Conservation (phyloP, 352 stramenopile species). For the Halophytophthora polymorphica region DNA sequence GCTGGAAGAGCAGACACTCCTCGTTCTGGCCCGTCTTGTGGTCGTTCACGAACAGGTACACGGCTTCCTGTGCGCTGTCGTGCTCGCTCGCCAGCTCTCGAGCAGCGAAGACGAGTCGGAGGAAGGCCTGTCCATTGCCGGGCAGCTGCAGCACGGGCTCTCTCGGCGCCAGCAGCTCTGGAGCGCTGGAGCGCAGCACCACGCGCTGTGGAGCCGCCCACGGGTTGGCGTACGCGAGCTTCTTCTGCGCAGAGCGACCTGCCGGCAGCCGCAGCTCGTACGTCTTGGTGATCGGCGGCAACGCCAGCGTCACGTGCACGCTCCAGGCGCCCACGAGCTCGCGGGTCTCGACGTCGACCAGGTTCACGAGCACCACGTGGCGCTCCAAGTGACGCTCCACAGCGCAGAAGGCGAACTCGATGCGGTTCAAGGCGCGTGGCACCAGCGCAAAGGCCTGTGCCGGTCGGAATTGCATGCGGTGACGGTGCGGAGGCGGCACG, state of each 20-base stretch:
- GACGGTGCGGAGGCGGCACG: conserved; percentile 34
- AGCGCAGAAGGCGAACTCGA: conserved; percentile 77
- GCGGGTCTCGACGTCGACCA: conserved; percentile 88
- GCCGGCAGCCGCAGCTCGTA: conserved; percentile 85
- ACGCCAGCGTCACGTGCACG: conserved; percentile 63
- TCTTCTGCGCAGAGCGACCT: conserved; percentile 76
- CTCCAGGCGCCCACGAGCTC: conserved; percentile 91
- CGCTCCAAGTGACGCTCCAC: conserved; percentile 17
- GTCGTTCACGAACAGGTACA: conserved; percentile 93
- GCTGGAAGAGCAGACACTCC: conserved; percentile 90
- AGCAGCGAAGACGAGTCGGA: conserved; percentile 49
- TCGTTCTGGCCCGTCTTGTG: conserved; percentile 89
- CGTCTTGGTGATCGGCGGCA: conserved; percentile 89
- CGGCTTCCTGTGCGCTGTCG: conserved; percentile 30
- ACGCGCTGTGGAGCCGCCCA: conserved; percentile 87
- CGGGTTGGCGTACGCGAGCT: conserved; percentile 92
- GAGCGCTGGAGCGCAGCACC: conserved; percentile 79
- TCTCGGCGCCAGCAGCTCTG: conserved; percentile 64
- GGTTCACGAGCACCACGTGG: conserved; percentile 61
- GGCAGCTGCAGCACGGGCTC: conserved; percentile 58
- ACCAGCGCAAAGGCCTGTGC: conserved; percentile 83
- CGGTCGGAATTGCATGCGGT: conserved; percentile 73
- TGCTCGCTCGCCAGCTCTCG: conserved; percentile 4
- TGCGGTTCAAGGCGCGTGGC: conserved; percentile 89
- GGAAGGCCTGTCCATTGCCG: conserved; percentile 45